phyloP scores from a whole-genome alignment of 2,329 filamentous ascomycete species.

The Alternaria conjuncta region DNA sequence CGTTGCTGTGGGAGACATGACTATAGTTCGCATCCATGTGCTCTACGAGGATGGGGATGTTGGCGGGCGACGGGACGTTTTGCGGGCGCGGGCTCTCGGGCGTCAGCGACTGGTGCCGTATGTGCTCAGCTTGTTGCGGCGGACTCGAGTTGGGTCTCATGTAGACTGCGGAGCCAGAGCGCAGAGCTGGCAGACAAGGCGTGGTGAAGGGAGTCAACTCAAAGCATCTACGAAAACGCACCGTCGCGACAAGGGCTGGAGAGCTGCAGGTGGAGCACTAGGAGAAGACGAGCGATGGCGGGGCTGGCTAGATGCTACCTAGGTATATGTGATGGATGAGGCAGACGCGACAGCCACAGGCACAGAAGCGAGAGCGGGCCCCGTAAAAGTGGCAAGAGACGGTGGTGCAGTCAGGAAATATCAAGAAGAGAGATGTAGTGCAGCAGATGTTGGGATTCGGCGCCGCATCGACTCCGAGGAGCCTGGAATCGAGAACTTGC shows the following conservation, averaged over 20 bases:
- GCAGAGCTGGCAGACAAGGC: slow-evolving; percentile 20
- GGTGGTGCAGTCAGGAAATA: slow-evolving; percentile 15
- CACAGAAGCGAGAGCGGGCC: slow-evolving; percentile 13
- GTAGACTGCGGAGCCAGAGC: slow-evolving; percentile 47
- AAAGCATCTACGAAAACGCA: slow-evolving; percentile 26
- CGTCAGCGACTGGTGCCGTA: slow-evolving; percentile 69
- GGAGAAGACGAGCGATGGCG: slow-evolving; percentile 16
- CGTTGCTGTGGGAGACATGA: slow-evolving; percentile 66
- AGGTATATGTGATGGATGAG: slow-evolving; percentile 9
- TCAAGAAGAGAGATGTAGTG: slow-evolving; percentile 9
- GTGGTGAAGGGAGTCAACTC: slow-evolving; percentile 18
- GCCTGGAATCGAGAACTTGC: slow-evolving; percentile 9
- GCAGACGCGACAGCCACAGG: slow-evolving; percentile 7
- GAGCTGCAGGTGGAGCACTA: slow-evolving; percentile 8
- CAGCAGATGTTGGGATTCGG: slow-evolving; percentile 28
- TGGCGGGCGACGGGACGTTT: slow-evolving; percentile 70
- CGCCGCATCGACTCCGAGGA: slow-evolving; percentile 5
- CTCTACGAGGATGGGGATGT: slow-evolving; percentile 72
- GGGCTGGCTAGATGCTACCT: slow-evolving; percentile 21
- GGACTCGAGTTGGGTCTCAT: slow-evolving; percentile 62
- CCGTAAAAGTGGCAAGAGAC: slow-evolving; percentile 22
- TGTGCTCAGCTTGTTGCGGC: slow-evolving; percentile 64
- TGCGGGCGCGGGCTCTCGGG: slow-evolving; percentile 75
- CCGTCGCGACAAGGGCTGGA: slow-evolving; percentile 23
- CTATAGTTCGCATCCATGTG: slow-evolving; percentile 76